Base-by-base conservation (phyloP, 805 yeast species). In the Metschnikowia koreensis region DNA sequence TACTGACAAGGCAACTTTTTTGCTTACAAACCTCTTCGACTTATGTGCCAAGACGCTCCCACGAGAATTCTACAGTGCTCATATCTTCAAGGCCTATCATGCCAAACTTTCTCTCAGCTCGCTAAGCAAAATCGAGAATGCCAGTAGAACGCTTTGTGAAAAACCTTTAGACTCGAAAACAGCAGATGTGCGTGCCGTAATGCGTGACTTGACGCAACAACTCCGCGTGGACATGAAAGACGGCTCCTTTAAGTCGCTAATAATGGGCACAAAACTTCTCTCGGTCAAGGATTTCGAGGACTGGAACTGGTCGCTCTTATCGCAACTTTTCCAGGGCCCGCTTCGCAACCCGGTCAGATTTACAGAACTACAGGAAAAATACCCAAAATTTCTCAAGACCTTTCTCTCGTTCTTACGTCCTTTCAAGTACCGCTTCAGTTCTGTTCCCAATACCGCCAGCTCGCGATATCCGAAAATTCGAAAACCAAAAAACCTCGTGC, bases 371-470 rank as follows among this genome's bases (percentile, higher is more conserved):
- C 76, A 83, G 36, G 77, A 74, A 42, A 83, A 80, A 59, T 84
- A 86, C 2, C 90, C 97, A 0, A 93, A 92, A 61, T 89, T 94
- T 61, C 76, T 92, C 64, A 92, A 93, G 63, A 72, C 97, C 50
- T 66, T 94, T 27, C 66, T 92, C 60, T 88, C 96, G 1, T 94
- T 93, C 65, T 93, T 84, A 65, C 76, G 98, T 48, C 99, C 99
- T 0, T 87, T 92, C 71, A 92, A 96, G 68, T 83, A 85, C 60
- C 74, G 97, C 50, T 93, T 91, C 66, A 69, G 74, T 44, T 68
- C 67, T 27, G 56, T 70, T 9, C 55, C 66, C 7, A 36, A 50
- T n/a, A 44, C 46, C 6, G 42, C 53, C 7, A 51, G 55, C 36
- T 38, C 47, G 8, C 51, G 44, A 34, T 42, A 41, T 34, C 60